Conservation (phyloP, 371 early-diverging fungal genomes). For the Capillidium heterosporum region DNA sequence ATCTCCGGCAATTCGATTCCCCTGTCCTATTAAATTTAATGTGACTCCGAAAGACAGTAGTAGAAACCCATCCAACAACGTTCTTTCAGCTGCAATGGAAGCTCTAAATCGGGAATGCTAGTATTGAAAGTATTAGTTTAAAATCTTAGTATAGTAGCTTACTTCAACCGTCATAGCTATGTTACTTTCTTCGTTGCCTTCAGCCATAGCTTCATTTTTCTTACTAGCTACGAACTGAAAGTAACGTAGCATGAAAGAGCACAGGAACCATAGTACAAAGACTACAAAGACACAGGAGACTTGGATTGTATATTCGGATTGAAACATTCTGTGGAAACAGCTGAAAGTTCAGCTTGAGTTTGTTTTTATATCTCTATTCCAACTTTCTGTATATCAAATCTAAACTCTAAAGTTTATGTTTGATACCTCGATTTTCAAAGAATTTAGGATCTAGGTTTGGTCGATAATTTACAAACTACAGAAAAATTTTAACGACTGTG, state of each 20-base stretch:
- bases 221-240: neutral
- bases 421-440: no score
- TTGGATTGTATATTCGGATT: neutral
- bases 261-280: slow-evolving; percentile 1
- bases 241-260: neutral
- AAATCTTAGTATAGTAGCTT: neutral
- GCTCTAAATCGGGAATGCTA: neutral
- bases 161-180: neutral
- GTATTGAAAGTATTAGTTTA: neutral
- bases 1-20: slow-evolving; percentile 3
- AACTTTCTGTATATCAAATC: neutral
- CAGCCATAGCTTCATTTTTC: neutral
- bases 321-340: slow-evolving; percentile 2
- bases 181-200: neutral
- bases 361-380: no score
- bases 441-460: no score
- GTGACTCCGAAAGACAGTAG: neutral
- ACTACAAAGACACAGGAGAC: neutral
- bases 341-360: no score
- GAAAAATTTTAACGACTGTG: no score
- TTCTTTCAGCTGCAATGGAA: slow-evolving; percentile 2
- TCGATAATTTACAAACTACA: neutral
- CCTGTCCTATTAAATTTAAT: neutral
- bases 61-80: neutral
- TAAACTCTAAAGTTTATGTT: neutral